Percentiles rank a stretch among this genome's conserved stretches.
phyloP scores from a whole-genome alignment of 371 early-diverging fungal genomes.

The Quaeritorhiza haematococci region DNA sequence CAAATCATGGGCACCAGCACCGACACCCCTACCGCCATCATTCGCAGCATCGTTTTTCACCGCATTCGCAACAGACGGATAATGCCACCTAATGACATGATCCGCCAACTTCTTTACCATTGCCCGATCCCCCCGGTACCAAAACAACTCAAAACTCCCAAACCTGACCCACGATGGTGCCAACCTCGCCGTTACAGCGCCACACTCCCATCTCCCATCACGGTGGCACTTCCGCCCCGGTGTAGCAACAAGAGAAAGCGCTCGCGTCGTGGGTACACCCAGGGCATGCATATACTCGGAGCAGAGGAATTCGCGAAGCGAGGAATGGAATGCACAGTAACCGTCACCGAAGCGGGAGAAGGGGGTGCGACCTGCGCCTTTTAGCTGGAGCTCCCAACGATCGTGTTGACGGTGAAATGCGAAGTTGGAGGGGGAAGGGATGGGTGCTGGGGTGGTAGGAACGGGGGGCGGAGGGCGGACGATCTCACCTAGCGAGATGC shows the following conservation, averaged over 20 bases:
- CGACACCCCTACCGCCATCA: conserved; percentile 6
- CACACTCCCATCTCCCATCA: conserved; percentile 29
- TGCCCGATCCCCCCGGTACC: conserved; percentile 42
- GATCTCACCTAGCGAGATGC: conserved; percentile 67
- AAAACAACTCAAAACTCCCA: conserved; percentile 82
- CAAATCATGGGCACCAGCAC: conserved; percentile 14
- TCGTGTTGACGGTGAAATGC: conserved; percentile 31
- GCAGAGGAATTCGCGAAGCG: conserved; percentile 76
- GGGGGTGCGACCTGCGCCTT: conserved; percentile 79
- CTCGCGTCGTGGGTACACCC: conserved; percentile 77
- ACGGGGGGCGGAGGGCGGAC: conserved; percentile 4
- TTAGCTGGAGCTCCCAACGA: conserved; percentile 79
- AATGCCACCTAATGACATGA: conserved; percentile 49
- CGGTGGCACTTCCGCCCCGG: conserved; percentile 65
- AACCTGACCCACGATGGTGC: conserved; percentile 84
- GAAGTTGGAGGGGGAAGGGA: too few relatives aligned
- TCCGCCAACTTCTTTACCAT: conserved; percentile 62
- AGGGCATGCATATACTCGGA: conserved; percentile 74
- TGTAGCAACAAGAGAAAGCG: conserved; percentile 63
- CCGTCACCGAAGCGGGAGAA: conserved; percentile 88
- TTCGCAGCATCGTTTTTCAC: conserved; percentile 7
- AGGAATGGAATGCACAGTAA: conserved; percentile 70
- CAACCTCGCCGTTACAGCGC: conserved; percentile 74
- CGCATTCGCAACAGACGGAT: conserved; percentile 4
- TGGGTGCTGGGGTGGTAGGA: too few relatives aligned